phyloP scores from a whole-genome alignment of 139 green algal species.

The Zygnema circumcarinatum region DNA sequence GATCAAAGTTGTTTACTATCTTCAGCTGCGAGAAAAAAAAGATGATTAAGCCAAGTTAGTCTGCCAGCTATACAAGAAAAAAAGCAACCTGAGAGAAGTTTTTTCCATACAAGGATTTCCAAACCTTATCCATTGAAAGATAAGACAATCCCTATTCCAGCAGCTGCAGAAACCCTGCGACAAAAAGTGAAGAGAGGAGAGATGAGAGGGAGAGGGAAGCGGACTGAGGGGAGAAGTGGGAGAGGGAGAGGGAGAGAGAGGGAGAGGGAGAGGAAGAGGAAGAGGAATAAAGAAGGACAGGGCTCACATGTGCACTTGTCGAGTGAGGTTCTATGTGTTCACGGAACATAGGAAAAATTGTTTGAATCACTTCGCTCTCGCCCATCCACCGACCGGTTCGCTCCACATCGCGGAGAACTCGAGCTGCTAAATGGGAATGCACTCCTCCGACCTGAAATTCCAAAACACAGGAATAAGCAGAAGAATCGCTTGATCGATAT shows the following conservation, averaged over 20 bases:
- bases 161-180: no score
- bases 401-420: slow-evolving; percentile 20
- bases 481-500: neutral
- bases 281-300: neutral
- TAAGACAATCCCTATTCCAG: no score
- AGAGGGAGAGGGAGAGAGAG: neutral
- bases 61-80: no score
- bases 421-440: slow-evolving; percentile 8
- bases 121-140: no score
- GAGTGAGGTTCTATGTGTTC: neutral
- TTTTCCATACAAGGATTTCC: neutral
- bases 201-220: no score
- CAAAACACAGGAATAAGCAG: neutral
- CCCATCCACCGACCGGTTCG: neutral
- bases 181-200: no score
- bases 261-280: neutral
- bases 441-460: slow-evolving; percentile 4
- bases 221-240: neutral
- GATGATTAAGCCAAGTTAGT: no score
- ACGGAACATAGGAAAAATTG: slow-evolving; percentile 35
- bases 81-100: no score
- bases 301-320: slow-evolving; percentile 25
- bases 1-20: slow-evolving; percentile 31
- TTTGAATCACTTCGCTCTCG: slow-evolving; percentile 19
- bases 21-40: neutral